These are phyloP conservation scores for Dacryopinax primogenitus DNA, from an alignment of 768 basidiomycete genomes.

Conservation along the genomic window DNA sequence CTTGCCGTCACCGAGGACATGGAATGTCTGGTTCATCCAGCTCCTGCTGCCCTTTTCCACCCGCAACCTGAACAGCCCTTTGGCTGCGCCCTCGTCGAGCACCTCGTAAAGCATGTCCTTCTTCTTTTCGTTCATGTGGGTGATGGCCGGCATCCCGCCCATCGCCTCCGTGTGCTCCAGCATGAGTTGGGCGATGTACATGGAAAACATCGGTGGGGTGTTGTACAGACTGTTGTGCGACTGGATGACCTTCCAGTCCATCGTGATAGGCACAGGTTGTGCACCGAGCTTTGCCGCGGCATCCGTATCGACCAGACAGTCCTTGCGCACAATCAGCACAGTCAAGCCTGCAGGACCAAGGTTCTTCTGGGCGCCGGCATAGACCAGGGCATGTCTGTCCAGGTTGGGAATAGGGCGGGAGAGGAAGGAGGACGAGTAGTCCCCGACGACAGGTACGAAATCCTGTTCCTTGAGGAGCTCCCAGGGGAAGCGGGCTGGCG, in stretches of 20 bases:
- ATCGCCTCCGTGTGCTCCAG: slow-evolving; percentile 52
- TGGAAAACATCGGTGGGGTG: slow-evolving; percentile 81
- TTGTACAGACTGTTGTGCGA: slow-evolving; percentile 72
- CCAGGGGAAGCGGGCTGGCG: slow-evolving; percentile 68
- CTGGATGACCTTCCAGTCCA: slow-evolving; percentile 73
- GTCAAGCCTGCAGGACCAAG: slow-evolving; percentile 88
- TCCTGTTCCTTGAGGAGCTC: slow-evolving; percentile 43
- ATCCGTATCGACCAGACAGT: slow-evolving; percentile 83
- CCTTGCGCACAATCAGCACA: slow-evolving; percentile 86
- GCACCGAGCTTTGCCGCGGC: slow-evolving; percentile 62
- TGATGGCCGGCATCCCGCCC: slow-evolving; percentile 55
- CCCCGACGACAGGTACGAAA: slow-evolving; percentile 69
- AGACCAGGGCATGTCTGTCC: slow-evolving; percentile 84
- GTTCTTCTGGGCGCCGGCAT: slow-evolving; percentile 97
- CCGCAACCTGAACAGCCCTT: slow-evolving; percentile 56
- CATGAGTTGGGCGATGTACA: slow-evolving; percentile 82
- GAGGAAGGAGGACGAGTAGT: slow-evolving; percentile 96
- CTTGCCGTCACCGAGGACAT: slow-evolving; percentile 50
- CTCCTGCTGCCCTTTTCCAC: slow-evolving; percentile 67
- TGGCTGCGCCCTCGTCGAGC: slow-evolving; percentile 54
- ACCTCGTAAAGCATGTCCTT: slow-evolving; percentile 61
- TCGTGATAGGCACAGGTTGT: slow-evolving; percentile 56
- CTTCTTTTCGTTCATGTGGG: slow-evolving; percentile 56
- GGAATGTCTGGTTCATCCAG: slow-evolving; percentile 94
- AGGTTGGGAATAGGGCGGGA: slow-evolving; percentile 79